phyloP scores from a whole-genome alignment of 176 grass and related monocot species.

The Neostapfia colusana region DNA sequence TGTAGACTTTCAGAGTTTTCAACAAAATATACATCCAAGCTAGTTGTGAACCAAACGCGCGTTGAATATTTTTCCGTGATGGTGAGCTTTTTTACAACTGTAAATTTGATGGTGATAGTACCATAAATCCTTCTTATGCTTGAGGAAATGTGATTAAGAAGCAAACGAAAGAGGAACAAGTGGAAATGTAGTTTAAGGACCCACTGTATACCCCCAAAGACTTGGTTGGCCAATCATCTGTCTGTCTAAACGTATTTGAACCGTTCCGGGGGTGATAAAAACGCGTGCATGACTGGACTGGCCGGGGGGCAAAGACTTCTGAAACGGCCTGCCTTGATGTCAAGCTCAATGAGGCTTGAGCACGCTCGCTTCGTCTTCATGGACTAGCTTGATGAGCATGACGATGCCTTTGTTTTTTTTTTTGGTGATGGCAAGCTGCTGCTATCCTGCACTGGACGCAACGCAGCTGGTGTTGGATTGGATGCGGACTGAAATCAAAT shows the following conservation, averaged over 20 bases:
- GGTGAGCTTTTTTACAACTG: not conserved
- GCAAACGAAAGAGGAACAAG: too few species aligned
- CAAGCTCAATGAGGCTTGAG: not conserved
- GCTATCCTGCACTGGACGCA: conserved; percentile 18
- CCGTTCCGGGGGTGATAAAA: too few species aligned
- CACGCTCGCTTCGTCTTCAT: not conserved
- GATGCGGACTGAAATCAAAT: not conserved
- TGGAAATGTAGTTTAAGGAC: too few species aligned
- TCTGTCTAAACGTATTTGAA: conserved; percentile 2
- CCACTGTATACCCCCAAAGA: too few species aligned
- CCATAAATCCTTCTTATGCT: too few species aligned
- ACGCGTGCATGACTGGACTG: not conserved
- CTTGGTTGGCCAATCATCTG: not conserved
- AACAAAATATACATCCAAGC: not conserved
- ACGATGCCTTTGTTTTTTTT: not conserved
- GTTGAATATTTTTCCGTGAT: not conserved
- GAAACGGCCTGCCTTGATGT: not conserved
- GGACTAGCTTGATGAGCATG: not conserved
- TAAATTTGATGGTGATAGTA: not conserved
- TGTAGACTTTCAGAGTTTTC: not conserved
- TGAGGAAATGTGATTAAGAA: too few species aligned
- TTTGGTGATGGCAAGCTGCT: conserved; percentile 13
- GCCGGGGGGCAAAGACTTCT: conserved; percentile 27
- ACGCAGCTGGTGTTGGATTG: conserved; percentile 11
- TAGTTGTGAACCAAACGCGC: too few species aligned